A percentile compares a stretch with the other conserved stretches of the same genome.
phyloP scores from a whole-genome alignment of 2,329 filamentous ascomycete species.

The Ascochyta pisi region DNA sequence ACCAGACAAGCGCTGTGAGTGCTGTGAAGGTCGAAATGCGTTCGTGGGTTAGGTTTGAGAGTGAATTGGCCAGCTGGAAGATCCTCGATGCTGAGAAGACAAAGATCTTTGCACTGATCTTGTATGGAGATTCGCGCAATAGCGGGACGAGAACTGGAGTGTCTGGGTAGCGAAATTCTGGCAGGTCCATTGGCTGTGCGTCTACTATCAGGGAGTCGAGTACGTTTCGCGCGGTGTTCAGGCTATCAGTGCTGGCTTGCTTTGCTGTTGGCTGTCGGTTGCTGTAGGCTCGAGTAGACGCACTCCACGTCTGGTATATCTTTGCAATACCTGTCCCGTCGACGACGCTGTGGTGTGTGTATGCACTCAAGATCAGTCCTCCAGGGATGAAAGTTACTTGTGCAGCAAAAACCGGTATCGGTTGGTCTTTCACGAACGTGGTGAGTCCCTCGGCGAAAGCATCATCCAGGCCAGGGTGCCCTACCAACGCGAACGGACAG shows the following conservation, averaged over 20 bases:
- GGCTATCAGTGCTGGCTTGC: neutral
- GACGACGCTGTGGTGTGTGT: constrained; percentile 32
- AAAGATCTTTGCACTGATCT: constrained; percentile 1
- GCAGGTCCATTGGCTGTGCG: neutral
- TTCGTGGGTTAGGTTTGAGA: neutral
- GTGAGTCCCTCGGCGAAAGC: constrained; percentile 18
- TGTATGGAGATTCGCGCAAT: neutral
- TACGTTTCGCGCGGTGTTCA: neutral
- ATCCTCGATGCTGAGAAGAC: neutral
- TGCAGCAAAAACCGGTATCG: constrained; percentile 28
- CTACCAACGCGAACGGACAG: constrained; percentile 16
- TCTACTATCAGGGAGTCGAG: neutral
- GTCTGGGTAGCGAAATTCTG: constrained; percentile 1
- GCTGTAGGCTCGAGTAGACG: neutral
- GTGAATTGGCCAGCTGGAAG: neutral
- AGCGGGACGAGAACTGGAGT: neutral
- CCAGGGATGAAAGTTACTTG: constrained; percentile 36
- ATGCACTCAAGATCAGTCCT: constrained; percentile 38
- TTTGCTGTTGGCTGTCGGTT: neutral
- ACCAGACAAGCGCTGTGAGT: constrained; percentile 27
- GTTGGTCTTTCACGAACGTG: constrained; percentile 11
- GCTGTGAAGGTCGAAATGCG: constrained; percentile 24
- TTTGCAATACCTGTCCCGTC: constrained; percentile 27
- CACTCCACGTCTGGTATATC: constrained; percentile 25
- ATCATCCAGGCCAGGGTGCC: constrained; percentile 24